Percentiles rank a stretch among this genome's conserved stretches.
Conservation (phyloP, 2,329 filamentous ascomycete genomes). For the Diplodia corticola region DNA sequence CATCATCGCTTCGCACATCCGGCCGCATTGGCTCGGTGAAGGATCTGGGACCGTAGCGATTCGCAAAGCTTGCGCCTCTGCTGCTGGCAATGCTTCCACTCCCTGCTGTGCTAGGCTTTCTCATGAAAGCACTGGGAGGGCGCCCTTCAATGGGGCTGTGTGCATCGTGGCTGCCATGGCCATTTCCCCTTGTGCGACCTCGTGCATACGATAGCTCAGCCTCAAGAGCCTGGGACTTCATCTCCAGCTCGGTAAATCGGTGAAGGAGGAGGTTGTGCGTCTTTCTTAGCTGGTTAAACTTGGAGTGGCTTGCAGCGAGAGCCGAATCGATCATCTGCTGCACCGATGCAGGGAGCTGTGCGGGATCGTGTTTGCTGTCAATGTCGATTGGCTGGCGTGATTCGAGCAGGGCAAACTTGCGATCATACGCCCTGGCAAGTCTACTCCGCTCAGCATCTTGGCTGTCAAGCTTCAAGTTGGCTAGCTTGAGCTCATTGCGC, state of each 20-base stretch:
- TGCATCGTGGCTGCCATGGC: slow-evolving; percentile 9
- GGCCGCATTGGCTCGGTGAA: slow-evolving; percentile 25
- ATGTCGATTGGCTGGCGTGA: slow-evolving; percentile 23
- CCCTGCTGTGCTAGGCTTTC: slow-evolving; percentile 34
- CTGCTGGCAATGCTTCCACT: slow-evolving; percentile 26
- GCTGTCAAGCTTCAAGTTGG: slow-evolving; percentile 59
- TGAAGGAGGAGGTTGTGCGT: slow-evolving; percentile 53
- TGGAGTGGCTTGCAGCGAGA: slow-evolving; percentile 49
- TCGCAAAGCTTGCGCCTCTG: slow-evolving; percentile 22
- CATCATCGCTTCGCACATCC: slow-evolving; percentile 5
- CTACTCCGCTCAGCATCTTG: slow-evolving; percentile 53
- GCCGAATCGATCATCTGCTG: slow-evolving; percentile 52
- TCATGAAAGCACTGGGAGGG: slow-evolving; percentile 22
- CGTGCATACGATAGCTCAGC: slow-evolving; percentile 28
- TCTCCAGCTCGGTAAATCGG: slow-evolving; percentile 53
- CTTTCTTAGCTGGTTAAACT: slow-evolving; percentile 53
- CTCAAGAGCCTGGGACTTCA: slow-evolving; percentile 46
- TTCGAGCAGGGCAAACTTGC: slow-evolving; percentile 48
- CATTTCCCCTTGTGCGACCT: slow-evolving; percentile 16
- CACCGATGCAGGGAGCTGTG: slow-evolving; percentile 41
- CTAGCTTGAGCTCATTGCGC: slow-evolving; percentile 59
- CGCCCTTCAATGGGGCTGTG: slow-evolving; percentile 22
- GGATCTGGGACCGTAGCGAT: slow-evolving; percentile 31
- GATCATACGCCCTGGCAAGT: slow-evolving; percentile 50
- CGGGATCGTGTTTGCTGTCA: slow-evolving; percentile 30